Evolutionary conservation across 2,329 filamentous ascomycete genomes (phyloP).

Genomic region (Cladosporium halotolerans): DNA sequence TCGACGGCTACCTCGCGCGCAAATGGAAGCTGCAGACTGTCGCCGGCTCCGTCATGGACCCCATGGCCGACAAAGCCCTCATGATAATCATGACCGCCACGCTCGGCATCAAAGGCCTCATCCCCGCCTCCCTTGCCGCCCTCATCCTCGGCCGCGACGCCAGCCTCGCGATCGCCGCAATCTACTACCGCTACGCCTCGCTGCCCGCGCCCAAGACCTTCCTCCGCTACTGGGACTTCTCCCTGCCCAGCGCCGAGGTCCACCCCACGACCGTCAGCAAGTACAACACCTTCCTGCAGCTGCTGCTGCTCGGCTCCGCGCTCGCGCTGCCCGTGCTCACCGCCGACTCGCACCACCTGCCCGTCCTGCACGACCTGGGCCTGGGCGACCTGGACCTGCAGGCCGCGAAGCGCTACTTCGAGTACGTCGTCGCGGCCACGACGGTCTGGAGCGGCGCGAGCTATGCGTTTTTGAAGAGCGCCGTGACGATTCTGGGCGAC

Average conservation of each 20-base stretch:
- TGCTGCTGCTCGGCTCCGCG: conserved; percentile 77
- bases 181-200: conserved; percentile 95
- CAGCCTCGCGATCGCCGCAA: conserved; percentile 73
- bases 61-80: conserved; percentile 91
- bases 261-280: conserved; percentile 79
- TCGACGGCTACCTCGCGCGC: conserved; percentile 91
- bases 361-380: conserved; percentile 18
- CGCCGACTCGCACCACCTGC: conserved; percentile 19
- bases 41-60: conserved; percentile 88
- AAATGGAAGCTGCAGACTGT: conserved; percentile 85
- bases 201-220: conserved; percentile 91
- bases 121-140: conserved; percentile 87
- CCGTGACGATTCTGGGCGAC: conserved; percentile 71
- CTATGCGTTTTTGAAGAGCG: conserved; percentile 85
- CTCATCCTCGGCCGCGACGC: conserved; percentile 87
- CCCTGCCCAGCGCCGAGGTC: conserved; percentile 78
- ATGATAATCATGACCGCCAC: conserved; percentile 91
- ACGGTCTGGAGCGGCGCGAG: conserved; percentile 92
- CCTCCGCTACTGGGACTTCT: conserved; percentile 93
- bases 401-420: conserved; percentile 38
- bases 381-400: conserved; percentile 27
- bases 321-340: conserved; percentile 69
- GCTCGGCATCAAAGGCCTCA: conserved; percentile 71
- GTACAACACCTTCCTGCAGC: conserved; percentile 85
- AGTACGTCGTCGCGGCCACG: conserved; percentile 78